Conservation (phyloP, 441 rosid species). For the Croton setiger region DNA sequence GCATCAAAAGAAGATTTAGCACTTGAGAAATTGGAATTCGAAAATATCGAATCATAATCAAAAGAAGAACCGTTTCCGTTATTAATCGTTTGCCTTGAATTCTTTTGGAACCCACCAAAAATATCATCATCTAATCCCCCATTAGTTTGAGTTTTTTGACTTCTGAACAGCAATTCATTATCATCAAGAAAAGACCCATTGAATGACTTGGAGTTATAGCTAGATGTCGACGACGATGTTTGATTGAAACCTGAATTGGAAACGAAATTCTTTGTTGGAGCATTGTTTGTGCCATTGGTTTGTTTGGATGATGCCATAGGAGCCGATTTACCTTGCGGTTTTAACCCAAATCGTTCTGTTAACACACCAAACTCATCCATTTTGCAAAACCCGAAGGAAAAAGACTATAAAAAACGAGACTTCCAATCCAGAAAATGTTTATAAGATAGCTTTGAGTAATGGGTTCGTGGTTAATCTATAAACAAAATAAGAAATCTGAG, state of each 20-base stretch:
- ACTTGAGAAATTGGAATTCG: slow-evolving; percentile 30
- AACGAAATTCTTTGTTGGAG: slow-evolving; percentile 28
- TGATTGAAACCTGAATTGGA: slow-evolving; percentile 21
- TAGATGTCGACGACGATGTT: slow-evolving; percentile 27
- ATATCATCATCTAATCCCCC: slow-evolving; percentile 36
- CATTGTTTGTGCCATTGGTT: slow-evolving; percentile 21
- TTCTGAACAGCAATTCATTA: slow-evolving; percentile 29
- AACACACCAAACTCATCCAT: slow-evolving; percentile 89
- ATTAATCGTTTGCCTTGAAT: slow-evolving; percentile 24
- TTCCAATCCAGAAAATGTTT: not conserved
- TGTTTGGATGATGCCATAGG: slow-evolving; percentile 73
- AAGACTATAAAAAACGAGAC: not conserved
- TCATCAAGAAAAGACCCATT: slow-evolving; percentile 30
- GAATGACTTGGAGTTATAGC: slow-evolving; percentile 32
- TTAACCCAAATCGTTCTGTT: slow-evolving; percentile 81
- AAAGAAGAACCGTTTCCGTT: slow-evolving; percentile 32
- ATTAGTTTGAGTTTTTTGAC: slow-evolving; percentile 26
- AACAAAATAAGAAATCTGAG: not conserved
- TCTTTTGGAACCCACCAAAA: slow-evolving; percentile 42
- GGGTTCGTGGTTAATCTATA: not conserved
- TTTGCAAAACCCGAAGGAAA: not conserved
- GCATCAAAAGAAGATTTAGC: slow-evolving; percentile 30
- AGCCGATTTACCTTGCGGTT: slow-evolving; percentile 84
- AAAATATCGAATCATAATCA: slow-evolving; percentile 49
- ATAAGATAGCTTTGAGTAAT: not conserved